Evolutionary conservation across 2,329 filamentous ascomycete species (phyloP).

Genomic region (Sphaerostilbella broomeana): DNA sequence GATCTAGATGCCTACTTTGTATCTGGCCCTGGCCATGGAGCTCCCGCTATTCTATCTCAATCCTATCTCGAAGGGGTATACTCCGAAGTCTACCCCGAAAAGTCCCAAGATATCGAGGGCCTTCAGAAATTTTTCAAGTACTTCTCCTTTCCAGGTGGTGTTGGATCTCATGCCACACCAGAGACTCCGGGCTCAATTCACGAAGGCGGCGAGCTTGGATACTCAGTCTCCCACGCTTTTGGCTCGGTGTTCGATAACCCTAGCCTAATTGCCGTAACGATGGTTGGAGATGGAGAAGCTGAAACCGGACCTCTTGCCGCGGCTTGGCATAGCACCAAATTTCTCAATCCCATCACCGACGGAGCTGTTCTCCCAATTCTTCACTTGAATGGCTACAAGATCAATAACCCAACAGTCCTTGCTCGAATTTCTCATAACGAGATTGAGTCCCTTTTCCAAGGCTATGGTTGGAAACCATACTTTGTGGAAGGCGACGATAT

Average conservation of each 20-base stretch:
- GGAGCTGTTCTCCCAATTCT: conserved; percentile 72
- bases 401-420: conserved; percentile 71
- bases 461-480: conserved; percentile 74
- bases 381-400: conserved; percentile 80
- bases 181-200: conserved; percentile 73
- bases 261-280: conserved; percentile 65
- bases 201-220: conserved; percentile 77
- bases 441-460: conserved; percentile 60
- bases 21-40: conserved; percentile 71
- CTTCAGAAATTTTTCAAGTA: conserved; percentile 74
- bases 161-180: conserved; percentile 70
- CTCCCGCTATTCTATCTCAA: conserved; percentile 68
- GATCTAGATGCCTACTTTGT: conserved; percentile 66
- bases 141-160: conserved; percentile 75
- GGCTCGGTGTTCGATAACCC: conserved; percentile 71
- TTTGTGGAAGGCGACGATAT: conserved; percentile 72
- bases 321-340: conserved; percentile 77
- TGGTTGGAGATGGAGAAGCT: conserved; percentile 76
- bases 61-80: conserved; percentile 73
- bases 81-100: conserved; percentile 69
- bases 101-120: conserved; percentile 60
- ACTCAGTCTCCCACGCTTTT: conserved; percentile 72
- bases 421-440: conserved; percentile 69
- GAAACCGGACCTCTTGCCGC: conserved; percentile 75
- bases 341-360: conserved; percentile 71